Conservation (phyloP, 1,139 yeast genomes). For the Tardiomyces digboiensis region DNA sequence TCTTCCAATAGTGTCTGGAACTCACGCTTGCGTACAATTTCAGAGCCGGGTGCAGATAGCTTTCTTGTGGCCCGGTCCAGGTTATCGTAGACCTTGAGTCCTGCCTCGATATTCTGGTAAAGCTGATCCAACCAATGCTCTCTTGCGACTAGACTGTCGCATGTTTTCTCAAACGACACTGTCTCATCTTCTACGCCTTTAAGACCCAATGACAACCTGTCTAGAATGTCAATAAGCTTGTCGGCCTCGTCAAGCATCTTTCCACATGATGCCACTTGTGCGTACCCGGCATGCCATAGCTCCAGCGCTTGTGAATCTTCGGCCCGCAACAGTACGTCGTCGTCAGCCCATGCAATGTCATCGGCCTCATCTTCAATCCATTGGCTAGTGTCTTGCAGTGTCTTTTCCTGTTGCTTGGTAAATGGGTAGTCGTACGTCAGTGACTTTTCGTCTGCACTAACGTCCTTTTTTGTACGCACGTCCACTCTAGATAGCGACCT, state of each 20-base stretch:
- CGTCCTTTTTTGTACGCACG: not conserved
- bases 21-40: slow-evolving; percentile 41
- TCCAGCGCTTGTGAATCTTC: not conserved
- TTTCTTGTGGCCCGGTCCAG: slow-evolving; percentile 61
- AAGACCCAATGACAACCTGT: not conserved
- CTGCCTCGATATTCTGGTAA: slow-evolving; percentile 35
- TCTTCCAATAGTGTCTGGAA: slow-evolving; percentile 45
- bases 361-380: not conserved
- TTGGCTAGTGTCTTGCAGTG: not conserved
- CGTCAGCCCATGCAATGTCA: not conserved
- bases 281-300: not conserved
- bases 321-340: not conserved
- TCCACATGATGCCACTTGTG: not conserved
- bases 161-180: not conserved
- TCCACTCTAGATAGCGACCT: not conserved
- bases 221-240: not conserved
- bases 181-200: not conserved
- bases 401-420: not conserved
- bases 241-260: not conserved
- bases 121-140: not conserved
- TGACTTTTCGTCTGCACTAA: not conserved
- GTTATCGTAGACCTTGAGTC: slow-evolving; percentile 55
- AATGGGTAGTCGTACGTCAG: not conserved
- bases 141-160: not conserved
- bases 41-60: slow-evolving; percentile 62